Percentiles rank a stretch among this genome's conserved stretches.
phyloP scores from a whole-genome alignment of 495 filamentous ascomycete species.

The Cryomyces antarcticus region DNA sequence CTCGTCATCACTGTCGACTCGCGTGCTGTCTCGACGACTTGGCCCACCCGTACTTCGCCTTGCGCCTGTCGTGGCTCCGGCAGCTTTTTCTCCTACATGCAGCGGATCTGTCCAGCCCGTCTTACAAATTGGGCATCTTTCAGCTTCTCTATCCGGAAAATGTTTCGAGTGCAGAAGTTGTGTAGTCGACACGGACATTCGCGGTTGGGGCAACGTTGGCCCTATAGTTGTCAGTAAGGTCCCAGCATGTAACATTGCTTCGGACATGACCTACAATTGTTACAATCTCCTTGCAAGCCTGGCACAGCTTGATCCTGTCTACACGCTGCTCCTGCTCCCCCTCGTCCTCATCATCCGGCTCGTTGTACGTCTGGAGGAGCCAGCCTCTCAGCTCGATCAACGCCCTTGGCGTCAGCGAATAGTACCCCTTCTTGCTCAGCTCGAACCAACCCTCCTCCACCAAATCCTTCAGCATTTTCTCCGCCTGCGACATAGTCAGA shows the following conservation, averaged over 20 bases:
- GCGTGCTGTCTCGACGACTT: no score
- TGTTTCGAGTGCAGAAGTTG: constrained; percentile 50
- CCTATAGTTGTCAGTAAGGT: constrained; percentile 20
- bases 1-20: no score
- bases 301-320: constrained; percentile 64
- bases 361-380: constrained; percentile 72
- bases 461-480: constrained; percentile 45
- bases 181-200: constrained; percentile 56
- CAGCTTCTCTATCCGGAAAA: constrained; percentile 44
- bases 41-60: no score
- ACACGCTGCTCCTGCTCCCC: constrained; percentile 27
- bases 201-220: constrained; percentile 55
- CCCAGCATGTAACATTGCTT: constrained; percentile 2
- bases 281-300: constrained; percentile 77
- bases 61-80: not conserved
- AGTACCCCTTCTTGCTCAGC: constrained; percentile 45
- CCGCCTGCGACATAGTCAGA: constrained; percentile 56
- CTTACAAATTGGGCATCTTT: constrained; percentile 56
- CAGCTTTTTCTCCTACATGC: constrained; percentile 67
- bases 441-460: constrained; percentile 75
- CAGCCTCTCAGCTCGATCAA: constrained; percentile 71
- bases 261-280: constrained; percentile 36
- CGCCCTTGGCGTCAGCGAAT: constrained; percentile 50
- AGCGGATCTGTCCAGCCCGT: constrained; percentile 49
- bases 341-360: constrained; percentile 31